phyloP scores from a whole-genome alignment of 192 early-diverging fungal genomes.

The Mortierella hygrophila region DNA sequence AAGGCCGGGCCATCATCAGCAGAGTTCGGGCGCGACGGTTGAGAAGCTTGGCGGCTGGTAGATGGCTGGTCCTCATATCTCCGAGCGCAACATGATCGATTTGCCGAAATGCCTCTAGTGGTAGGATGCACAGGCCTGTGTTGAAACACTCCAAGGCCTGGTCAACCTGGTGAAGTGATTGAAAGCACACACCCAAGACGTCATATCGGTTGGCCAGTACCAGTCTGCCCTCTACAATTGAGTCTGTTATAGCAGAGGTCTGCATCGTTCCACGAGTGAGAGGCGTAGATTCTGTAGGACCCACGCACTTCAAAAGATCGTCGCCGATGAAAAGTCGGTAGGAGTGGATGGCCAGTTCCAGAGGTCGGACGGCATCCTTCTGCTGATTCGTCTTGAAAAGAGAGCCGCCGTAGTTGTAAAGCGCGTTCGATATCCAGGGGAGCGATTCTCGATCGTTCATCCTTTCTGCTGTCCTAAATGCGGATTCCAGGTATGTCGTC shows the following conservation, averaged over 20 bases:
- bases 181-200: slow-evolving; percentile 37
- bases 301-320: background rate
- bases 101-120: slow-evolving; percentile 15
- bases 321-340: slow-evolving; percentile 22
- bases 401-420: slow-evolving; percentile 61
- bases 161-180: slow-evolving; percentile 10
- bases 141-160: slow-evolving; percentile 26
- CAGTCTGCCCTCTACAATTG: background rate
- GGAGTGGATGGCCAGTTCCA: slow-evolving; percentile 30
- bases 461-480: slow-evolving; percentile 25
- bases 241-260: background rate
- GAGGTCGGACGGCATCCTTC: slow-evolving; percentile 50
- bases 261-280: background rate
- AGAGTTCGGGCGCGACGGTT: slow-evolving; percentile 22
- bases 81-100: slow-evolving; percentile 9
- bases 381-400: slow-evolving; percentile 47
- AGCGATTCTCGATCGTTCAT: slow-evolving; percentile 58
- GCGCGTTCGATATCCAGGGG: slow-evolving; percentile 65
- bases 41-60: slow-evolving; percentile 38
- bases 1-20: slow-evolving; percentile 18
- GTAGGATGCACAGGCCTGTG: slow-evolving; percentile 21
- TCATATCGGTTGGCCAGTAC: slow-evolving; percentile 43
- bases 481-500: slow-evolving; percentile 36
- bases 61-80: slow-evolving; percentile 9
- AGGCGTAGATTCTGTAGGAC: background rate